These are phyloP conservation scores for Avena insularis DNA, from an alignment of 176 grass and related monocot species.

Conservation along the genomic window DNA sequence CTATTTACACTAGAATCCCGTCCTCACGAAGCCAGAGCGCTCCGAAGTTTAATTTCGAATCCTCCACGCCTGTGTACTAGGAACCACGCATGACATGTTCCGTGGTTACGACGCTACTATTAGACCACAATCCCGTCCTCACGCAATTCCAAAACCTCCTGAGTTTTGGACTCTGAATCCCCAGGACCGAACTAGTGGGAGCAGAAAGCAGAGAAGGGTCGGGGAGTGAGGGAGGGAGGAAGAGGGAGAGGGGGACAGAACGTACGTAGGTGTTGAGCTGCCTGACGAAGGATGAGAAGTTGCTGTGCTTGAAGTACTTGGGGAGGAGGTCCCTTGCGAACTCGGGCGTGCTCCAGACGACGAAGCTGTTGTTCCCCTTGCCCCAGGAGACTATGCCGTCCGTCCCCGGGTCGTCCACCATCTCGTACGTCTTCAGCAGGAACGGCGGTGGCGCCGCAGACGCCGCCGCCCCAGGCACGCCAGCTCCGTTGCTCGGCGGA, in stretches of 20 bases:
- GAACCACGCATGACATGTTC: too few species aligned
- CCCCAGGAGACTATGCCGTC: slow-evolving; percentile 82
- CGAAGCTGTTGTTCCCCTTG: slow-evolving; percentile 78
- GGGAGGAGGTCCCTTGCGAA: slow-evolving; percentile 91
- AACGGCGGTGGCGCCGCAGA: slow-evolving; percentile 68
- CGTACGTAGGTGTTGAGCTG: slow-evolving; percentile 93
- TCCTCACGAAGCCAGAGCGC: too few species aligned
- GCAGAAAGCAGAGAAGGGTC: not conserved
- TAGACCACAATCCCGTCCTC: not conserved
- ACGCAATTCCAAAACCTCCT: not conserved
- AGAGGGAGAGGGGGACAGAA: not conserved
- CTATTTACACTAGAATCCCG: not conserved
- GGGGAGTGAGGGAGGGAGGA: not conserved
- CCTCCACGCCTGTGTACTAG: too few species aligned
- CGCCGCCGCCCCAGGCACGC: not conserved
- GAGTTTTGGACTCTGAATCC: not conserved
- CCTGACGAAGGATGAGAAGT: slow-evolving; percentile 91
- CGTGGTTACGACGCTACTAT: too few species aligned
- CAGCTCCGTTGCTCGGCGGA: slow-evolving; percentile 33
- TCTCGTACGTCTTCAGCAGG: slow-evolving; percentile 90
- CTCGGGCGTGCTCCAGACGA: slow-evolving; percentile 92
- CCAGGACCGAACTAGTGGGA: too few species aligned
- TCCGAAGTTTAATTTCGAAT: too few species aligned
- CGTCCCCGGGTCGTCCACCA: slow-evolving; percentile 87
- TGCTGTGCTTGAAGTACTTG: slow-evolving; percentile 96